Conservation (phyloP, 73 alveolate genomes). For the Uronychia setigera region DNA sequence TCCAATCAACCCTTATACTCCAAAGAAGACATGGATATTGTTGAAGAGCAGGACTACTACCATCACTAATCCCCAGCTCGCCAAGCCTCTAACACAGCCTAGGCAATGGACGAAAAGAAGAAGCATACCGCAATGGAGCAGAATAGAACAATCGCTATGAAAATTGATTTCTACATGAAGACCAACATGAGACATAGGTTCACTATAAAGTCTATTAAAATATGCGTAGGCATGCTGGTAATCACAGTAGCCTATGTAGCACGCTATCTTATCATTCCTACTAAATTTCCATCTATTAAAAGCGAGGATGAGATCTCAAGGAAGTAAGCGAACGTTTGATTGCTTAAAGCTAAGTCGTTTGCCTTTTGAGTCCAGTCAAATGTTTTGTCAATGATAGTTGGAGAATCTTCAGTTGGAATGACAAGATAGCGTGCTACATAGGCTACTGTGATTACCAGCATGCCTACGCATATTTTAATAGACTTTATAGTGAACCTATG, state of each 20-base stretch:
- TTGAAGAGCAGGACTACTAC: no score
- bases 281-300: not conserved
- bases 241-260: not conserved
- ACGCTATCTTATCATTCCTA: not conserved
- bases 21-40: no score
- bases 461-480: constrained; percentile 36
- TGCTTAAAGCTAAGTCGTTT: not conserved
- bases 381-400: not conserved
- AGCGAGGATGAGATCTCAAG: not conserved
- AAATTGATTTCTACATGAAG: no score
- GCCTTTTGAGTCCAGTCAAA: not conserved
- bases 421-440: not conserved
- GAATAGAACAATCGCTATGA: no score
- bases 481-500: no score
- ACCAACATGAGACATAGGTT: no score
- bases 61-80: no score
- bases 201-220: constrained; percentile 75
- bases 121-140: no score
- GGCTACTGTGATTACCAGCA: not conserved
- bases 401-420: not conserved
- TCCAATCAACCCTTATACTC: no score
- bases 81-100: no score
- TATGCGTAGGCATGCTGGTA: not conserved
- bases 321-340: not conserved
- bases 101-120: no score